phyloP scores from a whole-genome alignment of 352 stramenopile species.

The Phytophthora syringae region DNA sequence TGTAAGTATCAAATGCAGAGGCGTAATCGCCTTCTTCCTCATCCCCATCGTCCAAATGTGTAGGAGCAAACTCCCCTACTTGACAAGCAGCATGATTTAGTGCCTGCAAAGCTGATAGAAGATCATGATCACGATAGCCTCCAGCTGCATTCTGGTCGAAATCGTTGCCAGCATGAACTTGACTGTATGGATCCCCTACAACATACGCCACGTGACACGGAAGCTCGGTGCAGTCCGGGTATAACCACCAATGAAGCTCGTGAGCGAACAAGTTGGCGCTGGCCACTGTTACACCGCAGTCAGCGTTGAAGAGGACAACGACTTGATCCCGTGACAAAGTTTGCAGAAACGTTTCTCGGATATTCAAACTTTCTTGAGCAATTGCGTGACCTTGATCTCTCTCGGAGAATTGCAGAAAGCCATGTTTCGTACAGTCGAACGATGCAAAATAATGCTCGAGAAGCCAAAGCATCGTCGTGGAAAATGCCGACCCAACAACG shows the following conservation, averaged over 20 bases:
- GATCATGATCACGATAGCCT: conserved; percentile 28
- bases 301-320: conserved; percentile 37
- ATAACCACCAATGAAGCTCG: conserved; percentile 39
- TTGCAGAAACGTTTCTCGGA: conserved; percentile 17
- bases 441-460: conserved; percentile 35
- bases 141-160: not conserved
- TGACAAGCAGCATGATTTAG: conserved; percentile 22
- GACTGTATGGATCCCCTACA: not conserved
- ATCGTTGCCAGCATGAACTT: not conserved
- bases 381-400: not conserved
- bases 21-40: conserved; percentile 13
- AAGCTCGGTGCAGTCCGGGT: conserved; percentile 27
- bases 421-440: conserved; percentile 26
- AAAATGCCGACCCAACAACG: conserved; percentile 17
- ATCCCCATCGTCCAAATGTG: conserved; percentile 16
- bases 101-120: conserved; percentile 30
- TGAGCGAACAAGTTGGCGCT: conserved; percentile 39
- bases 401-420: not conserved
- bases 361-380: not conserved
- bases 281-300: conserved; percentile 38
- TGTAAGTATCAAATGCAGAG: conserved; percentile 61
- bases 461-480: conserved; percentile 4
- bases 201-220: conserved; percentile 38
- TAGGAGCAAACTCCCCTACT: conserved; percentile 20
- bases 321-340: conserved; percentile 21